phyloP scores from a whole-genome alignment of 352 stramenopile species.

The Pythium coloratum region DNA sequence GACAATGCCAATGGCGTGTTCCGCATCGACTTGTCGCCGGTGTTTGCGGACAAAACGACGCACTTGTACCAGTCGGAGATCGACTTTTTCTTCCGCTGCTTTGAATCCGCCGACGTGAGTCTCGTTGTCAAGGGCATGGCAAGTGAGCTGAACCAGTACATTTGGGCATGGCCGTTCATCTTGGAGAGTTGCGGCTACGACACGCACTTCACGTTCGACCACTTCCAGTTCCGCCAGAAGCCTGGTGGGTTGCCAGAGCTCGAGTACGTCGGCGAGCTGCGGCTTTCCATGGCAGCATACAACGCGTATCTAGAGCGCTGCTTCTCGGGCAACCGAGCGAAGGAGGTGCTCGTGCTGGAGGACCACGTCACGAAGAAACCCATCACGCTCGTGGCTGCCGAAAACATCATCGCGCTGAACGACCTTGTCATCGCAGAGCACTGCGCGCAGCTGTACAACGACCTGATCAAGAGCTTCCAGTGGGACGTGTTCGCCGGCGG shows the following conservation, averaged over 20 bases:
- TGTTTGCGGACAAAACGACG: conserved; percentile 29
- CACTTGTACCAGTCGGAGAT: conserved; percentile 36
- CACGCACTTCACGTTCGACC: conserved; percentile 72
- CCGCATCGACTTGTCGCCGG: conserved; percentile 35
- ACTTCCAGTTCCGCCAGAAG: conserved; percentile 71
- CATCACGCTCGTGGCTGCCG: conserved; percentile 56
- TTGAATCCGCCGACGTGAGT: conserved; percentile 77
- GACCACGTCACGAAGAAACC: conserved; percentile 71
- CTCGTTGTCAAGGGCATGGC: conserved; percentile 80
- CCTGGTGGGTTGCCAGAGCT: conserved; percentile 51
- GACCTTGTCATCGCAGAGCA: conserved; percentile 67
- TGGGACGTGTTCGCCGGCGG: conserved; percentile 84
- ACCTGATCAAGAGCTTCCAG: conserved; percentile 82
- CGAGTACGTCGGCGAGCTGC: conserved; percentile 66
- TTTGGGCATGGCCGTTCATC: conserved; percentile 82
- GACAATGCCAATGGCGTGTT: conserved; percentile 37
- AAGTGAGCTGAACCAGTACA: conserved; percentile 78
- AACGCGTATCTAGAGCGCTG: conserved; percentile 79
- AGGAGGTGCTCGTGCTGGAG: conserved; percentile 68
- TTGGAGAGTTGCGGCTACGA: conserved; percentile 73
- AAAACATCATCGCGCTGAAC: conserved; percentile 81
- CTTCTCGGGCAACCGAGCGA: conserved; percentile 49
- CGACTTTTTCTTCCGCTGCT: conserved; percentile 45
- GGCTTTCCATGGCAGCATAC: conserved; percentile 72
- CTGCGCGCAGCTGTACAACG: conserved; percentile 69